Evolutionary conservation across 2,329 filamentous ascomycete genomes (phyloP), one percentile per base, ranked within the genome.

Genomic region (Aspergillus tanneri): DNA sequence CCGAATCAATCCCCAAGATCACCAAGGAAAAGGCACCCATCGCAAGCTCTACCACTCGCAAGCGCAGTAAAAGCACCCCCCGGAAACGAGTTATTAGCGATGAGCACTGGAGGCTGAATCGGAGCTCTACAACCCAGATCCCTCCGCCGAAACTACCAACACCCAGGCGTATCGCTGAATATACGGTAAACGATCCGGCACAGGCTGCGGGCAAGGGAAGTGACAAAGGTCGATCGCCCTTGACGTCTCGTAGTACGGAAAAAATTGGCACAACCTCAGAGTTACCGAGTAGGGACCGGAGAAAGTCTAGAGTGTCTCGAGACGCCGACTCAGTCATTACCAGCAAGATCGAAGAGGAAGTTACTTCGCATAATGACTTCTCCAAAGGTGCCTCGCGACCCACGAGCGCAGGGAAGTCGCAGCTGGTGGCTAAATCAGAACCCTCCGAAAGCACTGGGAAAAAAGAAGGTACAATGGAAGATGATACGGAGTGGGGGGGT

Each of bases 31-130:
- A 65, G 14, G 43, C 24, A 8, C 25, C 49, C 55, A 56, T 54
- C 53, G 46, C 24, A 57, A 60, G 34, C 37, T 23, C 34, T 5
- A 68, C 60, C 34, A 68, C 60, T 30, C 70, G 67, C 49, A 67
- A 70, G 40, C 61, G 59, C 64, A 74, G 71, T 59, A 77, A 71
- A 64, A 83, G 77, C 41, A 82, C 88, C 37, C 92, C 92, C 12
- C 90, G 89, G 72, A 96, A 95, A 77, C 83, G 91, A 54, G 89
- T 97, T 45, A 83, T 96, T 52, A 96, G 91, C 66, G 92, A 97
- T 72, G 87, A 88, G 46, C 88, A 96, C 71, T 97, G 92, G 67
- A 80, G 78, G 52, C 78, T 76, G 50, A 79, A 77, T 51, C 77
- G 75, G 49, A 77, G 68, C 47, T 70, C 77, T 7, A 67, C 75